Conservation (phyloP, 2,329 filamentous ascomycete species). For the Aspergillus glaucus region DNA sequence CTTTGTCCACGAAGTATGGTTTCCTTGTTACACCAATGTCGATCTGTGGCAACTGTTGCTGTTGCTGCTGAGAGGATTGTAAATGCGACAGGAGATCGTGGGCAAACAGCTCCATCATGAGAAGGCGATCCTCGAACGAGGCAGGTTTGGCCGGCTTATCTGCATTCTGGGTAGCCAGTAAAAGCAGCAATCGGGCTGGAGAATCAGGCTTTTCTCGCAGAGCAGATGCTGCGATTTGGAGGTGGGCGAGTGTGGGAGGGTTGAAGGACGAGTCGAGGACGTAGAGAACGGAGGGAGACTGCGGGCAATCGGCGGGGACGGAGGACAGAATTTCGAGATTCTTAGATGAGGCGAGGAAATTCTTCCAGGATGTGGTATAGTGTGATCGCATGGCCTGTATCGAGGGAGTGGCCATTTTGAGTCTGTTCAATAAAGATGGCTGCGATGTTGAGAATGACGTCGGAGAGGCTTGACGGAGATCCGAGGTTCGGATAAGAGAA, state of each 20-base stretch:
- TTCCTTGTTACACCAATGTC: conserved; percentile 45
- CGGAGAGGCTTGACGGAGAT: no score
- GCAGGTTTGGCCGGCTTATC: conserved; percentile 53
- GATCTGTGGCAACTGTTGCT: conserved; percentile 25
- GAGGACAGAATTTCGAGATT: conserved; percentile 29
- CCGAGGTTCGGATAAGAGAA: no score
- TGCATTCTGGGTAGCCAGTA: conserved; percentile 60
- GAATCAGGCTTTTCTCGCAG: conserved; percentile 32
- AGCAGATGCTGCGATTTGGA: conserved; percentile 50
- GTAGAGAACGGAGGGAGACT: conserved; percentile 42
- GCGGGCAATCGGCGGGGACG: conserved; percentile 10
- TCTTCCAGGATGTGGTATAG: conserved; percentile 37
- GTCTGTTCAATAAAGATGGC: no score
- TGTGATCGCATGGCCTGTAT: conserved; percentile 28
- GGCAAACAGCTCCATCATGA: conserved; percentile 45
- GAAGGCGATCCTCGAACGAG: conserved; percentile 42
- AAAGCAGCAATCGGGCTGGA: conserved; percentile 46
- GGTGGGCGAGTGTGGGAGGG: conserved; percentile 56
- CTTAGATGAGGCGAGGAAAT: conserved; percentile 36
- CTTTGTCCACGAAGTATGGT: conserved; percentile 46
- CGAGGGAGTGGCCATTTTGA: conserved; percentile 12
- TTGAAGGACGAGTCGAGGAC: conserved; percentile 64
- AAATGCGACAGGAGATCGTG: conserved; percentile 34
- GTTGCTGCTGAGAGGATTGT: conserved; percentile 8
- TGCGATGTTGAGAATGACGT: no score